Evolutionary conservation across 116 monocot genomes (phyloP).

Genomic region (Iris pallida): DNA sequence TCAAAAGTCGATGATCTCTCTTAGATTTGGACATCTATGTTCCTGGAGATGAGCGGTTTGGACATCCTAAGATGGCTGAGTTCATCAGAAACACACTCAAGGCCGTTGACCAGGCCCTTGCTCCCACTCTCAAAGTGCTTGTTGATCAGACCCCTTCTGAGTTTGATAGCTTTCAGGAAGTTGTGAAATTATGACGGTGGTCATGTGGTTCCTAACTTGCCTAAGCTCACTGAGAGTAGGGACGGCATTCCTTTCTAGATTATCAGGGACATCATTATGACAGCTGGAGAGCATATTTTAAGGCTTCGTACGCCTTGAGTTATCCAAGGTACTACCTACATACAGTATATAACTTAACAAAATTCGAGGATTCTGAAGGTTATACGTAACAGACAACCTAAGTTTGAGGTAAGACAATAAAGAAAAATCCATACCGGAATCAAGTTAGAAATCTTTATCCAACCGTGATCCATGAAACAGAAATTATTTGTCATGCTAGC

Average conservation of each 20-base stretch:
- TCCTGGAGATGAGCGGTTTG: conserved; percentile 20
- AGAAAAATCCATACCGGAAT: no score
- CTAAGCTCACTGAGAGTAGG: background rate
- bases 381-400: no score
- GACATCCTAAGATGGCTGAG: conserved; percentile 18
- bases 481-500: no score
- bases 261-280: no score
- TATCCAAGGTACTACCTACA: no score
- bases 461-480: no score
- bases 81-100: conserved; percentile 14
- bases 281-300: no score
- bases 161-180: conserved; percentile 11
- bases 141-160: conserved; percentile 4
- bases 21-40: conserved; percentile 17
- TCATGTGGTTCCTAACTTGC: conserved; percentile 6
- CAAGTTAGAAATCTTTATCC: no score
- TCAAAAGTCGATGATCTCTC: background rate
- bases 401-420: no score
- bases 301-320: no score
- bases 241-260: conserved; percentile 20
- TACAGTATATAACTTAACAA: no score
- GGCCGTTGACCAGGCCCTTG: background rate
- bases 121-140: background rate
- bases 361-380: no score
- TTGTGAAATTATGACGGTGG: conserved; percentile 14